phyloP scores from a whole-genome alignment of 768 basidiomycete species.

The Rhodotorula kratochvilovae region DNA sequence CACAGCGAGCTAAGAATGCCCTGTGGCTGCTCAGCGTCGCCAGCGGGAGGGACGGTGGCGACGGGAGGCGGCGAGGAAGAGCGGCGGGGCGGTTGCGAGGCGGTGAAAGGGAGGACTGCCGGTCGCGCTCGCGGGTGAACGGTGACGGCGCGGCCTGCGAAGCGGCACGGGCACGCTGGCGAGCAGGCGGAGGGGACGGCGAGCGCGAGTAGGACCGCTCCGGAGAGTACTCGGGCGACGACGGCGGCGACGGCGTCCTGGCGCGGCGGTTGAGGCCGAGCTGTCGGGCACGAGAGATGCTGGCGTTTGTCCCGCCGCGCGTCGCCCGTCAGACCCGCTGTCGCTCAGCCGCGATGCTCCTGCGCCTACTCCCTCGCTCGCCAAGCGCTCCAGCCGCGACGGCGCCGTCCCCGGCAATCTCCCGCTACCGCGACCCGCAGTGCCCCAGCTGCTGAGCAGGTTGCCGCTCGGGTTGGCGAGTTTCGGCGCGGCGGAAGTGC shows the following conservation, averaged over 20 bases:
- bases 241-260: background rate
- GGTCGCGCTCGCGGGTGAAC: background rate
- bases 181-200: background rate
- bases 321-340: background rate
- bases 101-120: background rate
- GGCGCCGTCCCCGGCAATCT: background rate
- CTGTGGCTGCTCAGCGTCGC: background rate
- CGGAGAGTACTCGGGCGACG: background rate
- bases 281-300: background rate
- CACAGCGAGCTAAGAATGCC: slow-evolving; percentile 12
- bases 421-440: background rate
- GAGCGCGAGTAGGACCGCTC: background rate
- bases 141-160: background rate
- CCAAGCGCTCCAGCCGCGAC: background rate
- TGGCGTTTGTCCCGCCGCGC: background rate
- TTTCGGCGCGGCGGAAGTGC: background rate
- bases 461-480: background rate
- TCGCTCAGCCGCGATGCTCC: background rate
- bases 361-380: background rate
- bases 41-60: background rate
- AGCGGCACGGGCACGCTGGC: background rate
- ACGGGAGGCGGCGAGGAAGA: background rate
- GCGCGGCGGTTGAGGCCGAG: slow-evolving; percentile 11
- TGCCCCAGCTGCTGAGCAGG: background rate
- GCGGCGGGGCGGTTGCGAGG: background rate